Base-by-base conservation (phyloP, 1,284 basidiomycete genomes). In the Trichosporon ovoides region DNA sequence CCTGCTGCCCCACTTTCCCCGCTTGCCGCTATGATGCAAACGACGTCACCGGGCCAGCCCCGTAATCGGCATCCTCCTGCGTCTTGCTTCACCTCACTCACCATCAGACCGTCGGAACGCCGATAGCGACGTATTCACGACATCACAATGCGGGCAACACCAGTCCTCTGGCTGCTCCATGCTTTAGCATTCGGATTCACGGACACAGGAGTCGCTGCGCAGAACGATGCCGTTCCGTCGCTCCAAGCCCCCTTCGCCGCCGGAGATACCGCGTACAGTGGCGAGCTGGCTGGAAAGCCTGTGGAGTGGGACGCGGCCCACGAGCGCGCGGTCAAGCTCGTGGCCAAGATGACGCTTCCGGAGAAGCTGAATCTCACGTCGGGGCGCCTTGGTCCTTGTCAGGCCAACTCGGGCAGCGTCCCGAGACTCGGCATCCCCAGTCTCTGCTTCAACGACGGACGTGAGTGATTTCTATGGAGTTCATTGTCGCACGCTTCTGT, bases 401-500 rank as follows among this genome's bases (percentile, higher is more conserved):
- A 86, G 53, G 85, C 86, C 60, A 79, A 84, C 66, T 73, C 80
- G 10, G 81, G 83, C 7, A 74, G 73, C 33, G 73, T 79, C 13
- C 68, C 73, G 6, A 64, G 76, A 3, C 77, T 76, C 5, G 71
- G 72, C 54, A 80, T 79, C 34, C 84, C 85, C 3, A 85, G 86
- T 10, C 73, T 89, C 14, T 90, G 88, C 71, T 71, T 76, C 74
- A 66, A 84, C 76, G 84, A 85, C 64, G 82, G 83, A 19, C 85
- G 72, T 75, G 58, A 63, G 73, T 65, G 9, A 4, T 7, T 31
- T 9, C 28, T 31, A 5, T 4, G 4, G 28, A 9, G 28, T 9
- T 31, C 28, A 9, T 18, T 14, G 12, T 22, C 20, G 33, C 52
- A 19, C 13, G 31, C 16, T 31, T 9, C 28, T 31, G 9, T 9